These are phyloP conservation scores for Peziza echinospora DNA, from an alignment of 495 filamentous ascomycete genomes.

Conservation along the genomic window DNA sequence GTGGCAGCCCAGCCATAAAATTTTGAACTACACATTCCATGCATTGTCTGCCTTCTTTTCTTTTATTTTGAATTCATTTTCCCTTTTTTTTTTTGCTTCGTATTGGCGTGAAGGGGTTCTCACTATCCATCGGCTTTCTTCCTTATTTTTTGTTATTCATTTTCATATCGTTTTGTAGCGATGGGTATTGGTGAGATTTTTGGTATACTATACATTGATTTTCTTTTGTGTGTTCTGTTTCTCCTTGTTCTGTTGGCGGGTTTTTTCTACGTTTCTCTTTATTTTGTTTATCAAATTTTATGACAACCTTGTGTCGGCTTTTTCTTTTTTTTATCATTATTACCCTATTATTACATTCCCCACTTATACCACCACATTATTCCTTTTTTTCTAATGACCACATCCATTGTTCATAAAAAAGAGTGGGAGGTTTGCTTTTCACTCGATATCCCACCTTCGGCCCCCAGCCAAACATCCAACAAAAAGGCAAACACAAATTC, in stretches of 20 bases:
- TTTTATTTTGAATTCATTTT: background rate
- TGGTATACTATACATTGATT: background rate
- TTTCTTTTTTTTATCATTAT: background rate
- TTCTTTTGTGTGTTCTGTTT: no score
- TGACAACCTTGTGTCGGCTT: background rate
- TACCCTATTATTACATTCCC: background rate
- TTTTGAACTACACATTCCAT: no score
- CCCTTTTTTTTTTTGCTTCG: background rate
- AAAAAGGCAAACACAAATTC: no score
- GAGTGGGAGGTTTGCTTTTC: background rate
- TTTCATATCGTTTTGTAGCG: background rate
- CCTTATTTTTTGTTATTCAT: background rate
- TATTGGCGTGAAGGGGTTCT: background rate
- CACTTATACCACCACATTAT: background rate
- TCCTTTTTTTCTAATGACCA: background rate
- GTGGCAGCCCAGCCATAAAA: slow-evolving; percentile 34
- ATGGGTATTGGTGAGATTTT: background rate
- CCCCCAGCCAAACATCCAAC: no score
- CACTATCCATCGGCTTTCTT: background rate
- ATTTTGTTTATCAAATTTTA: no score
- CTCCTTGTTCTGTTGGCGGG: background rate
- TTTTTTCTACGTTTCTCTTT: background rate
- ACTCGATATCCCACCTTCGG: no score
- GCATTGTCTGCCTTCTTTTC: background rate
- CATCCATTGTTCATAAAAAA: background rate